Base-by-base conservation (phyloP, 2,329 filamentous ascomycete genomes). In the Colletotrichum higginsianum region DNA sequence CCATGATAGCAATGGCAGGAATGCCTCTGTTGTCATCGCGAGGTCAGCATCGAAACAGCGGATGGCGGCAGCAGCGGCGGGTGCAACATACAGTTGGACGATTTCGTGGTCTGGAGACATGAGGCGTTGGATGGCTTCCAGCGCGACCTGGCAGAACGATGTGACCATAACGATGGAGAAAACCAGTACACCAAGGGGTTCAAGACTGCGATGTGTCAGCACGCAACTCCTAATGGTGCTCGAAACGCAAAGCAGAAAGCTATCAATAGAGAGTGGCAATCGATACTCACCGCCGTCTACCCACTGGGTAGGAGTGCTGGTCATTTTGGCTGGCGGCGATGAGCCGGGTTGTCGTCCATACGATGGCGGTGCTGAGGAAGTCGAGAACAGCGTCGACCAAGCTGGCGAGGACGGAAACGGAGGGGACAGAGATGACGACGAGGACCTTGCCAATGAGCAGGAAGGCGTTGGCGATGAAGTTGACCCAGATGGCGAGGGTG, bases 101-200 rank as follows among this genome's bases (percentile, higher is more conserved):
- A 97, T 84, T 21, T 87, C 85, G 75, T 90, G 93, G 67, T 94
- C 87, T 3, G 85, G 80, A 15, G 86, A 84, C 9, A 86, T 84
- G 9, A 96, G 86, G 2, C 90, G 89, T 74, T 91, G 86, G 40
- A 93, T 82, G 77, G 92, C 93, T 81, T 94, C 85, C 15, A 95
- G 84, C 47, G 87, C 90, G 50, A 96, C 93, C 81, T 96, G 94
- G 75, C 90, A 89, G 82, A 96, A 96, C 0, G 92, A 93, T 0
- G 92, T 95, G 74, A 96, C 92, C 93, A 96, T 96, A 78, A 96
- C 93, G 71, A 95, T 89, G 18, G 92, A 93, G 82, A 96, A 96
- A 66, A 96, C 91, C 6, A 96, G 85, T 2, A 96, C 92, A 38
- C 94, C 94, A 7, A 96, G 87, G 2, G 94, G 94, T 77, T 96